phyloP scores from a whole-genome alignment of 768 basidiomycete genomes.

The Tulasnella calospora region DNA sequence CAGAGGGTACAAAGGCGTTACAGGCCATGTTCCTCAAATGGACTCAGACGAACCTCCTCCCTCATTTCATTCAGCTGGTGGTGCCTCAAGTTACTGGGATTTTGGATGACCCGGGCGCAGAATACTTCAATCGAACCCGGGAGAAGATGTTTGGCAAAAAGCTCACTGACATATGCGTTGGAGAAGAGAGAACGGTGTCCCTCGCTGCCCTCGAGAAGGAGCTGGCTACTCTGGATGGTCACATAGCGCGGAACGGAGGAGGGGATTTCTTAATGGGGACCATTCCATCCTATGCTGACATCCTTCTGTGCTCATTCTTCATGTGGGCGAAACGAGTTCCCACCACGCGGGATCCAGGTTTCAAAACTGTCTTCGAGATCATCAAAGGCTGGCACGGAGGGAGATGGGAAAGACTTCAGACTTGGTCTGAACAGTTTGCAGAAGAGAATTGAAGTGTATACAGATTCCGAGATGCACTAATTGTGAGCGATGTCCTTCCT shows the following conservation, averaged over 20 bases:
- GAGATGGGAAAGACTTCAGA: constrained; percentile 5
- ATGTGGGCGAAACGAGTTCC: not conserved
- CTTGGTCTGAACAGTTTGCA: not conserved
- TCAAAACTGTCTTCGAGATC: not conserved
- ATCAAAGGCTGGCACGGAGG: constrained; percentile 6
- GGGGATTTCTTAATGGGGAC: constrained; percentile 17
- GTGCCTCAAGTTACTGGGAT: not conserved
- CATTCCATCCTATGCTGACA: constrained; percentile 8
- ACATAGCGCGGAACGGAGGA: not conserved
- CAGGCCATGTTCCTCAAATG: constrained; percentile 20
- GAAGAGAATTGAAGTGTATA: not conserved
- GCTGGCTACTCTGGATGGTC: constrained; percentile 7
- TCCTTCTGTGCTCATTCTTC: not conserved
- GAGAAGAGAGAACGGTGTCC: not conserved
- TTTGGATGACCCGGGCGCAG: not conserved
- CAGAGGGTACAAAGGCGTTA: constrained; percentile 7
- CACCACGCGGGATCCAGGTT: not conserved
- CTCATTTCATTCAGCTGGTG: not conserved
- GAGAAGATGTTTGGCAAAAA: not conserved
- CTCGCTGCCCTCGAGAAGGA: constrained; percentile 3
- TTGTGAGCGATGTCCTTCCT: not conserved
- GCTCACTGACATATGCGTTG: constrained; percentile 2
- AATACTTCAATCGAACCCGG: not conserved
- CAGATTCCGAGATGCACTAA: not conserved
- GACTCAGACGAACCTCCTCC: not conserved